These are phyloP conservation scores for Lasiodiplodia hormozganensis DNA, from an alignment of 2,329 filamentous ascomycete genomes.

Conservation along the genomic window DNA sequence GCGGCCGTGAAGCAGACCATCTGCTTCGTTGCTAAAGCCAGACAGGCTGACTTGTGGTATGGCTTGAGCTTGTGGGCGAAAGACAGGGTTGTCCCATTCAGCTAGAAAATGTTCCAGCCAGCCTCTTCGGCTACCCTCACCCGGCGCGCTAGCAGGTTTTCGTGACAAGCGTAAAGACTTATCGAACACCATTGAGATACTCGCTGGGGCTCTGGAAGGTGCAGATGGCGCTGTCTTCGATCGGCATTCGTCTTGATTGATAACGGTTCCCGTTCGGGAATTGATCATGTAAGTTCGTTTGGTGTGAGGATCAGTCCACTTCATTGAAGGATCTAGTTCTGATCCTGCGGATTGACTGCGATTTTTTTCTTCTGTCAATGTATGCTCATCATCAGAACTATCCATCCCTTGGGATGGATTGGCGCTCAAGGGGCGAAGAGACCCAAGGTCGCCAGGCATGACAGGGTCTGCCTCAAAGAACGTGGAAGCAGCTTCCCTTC, in stretches of 20 bases:
- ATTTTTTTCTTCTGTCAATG: background rate
- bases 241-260: constrained; percentile 26
- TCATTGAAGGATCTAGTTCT: constrained; percentile 46
- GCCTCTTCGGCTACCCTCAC: constrained; percentile 20
- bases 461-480: constrained; percentile 20
- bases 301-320: constrained; percentile 69
- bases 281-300: constrained; percentile 61
- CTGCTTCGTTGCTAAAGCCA: constrained; percentile 30
- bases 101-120: constrained; percentile 70
- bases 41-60: constrained; percentile 49
- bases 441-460: constrained; percentile 16
- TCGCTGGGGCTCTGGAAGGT: constrained; percentile 28
- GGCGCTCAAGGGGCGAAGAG: background rate
- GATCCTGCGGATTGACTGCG: background rate
- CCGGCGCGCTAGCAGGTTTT: constrained; percentile 21
- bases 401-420: background rate
- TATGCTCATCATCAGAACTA: background rate
- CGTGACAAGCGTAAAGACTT: constrained; percentile 43
- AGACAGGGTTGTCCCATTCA: constrained; percentile 79
- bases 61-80: constrained; percentile 58
- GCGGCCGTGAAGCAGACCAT: constrained; percentile 9
- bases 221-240: constrained; percentile 16
- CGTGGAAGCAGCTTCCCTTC: constrained; percentile 5
- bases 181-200: constrained; percentile 33
- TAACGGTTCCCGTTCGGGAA: constrained; percentile 59